These are phyloP conservation scores for Vitis amurensis DNA, from an alignment of 164 flowering plant species.

Conservation along the genomic window DNA sequence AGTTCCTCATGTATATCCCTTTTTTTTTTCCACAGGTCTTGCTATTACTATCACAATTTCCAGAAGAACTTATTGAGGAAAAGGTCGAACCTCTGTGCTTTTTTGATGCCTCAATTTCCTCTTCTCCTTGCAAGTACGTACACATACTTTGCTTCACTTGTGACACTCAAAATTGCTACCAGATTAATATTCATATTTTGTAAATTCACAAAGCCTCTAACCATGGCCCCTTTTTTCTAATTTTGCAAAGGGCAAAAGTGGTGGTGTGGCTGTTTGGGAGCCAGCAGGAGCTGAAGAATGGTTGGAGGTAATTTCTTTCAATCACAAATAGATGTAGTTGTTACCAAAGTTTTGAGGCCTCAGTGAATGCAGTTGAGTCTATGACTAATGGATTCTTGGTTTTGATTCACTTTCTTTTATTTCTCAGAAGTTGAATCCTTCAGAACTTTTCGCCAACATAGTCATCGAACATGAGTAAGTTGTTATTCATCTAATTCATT, in stretches of 20 bases:
- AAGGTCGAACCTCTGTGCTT: slow-evolving; percentile 34
- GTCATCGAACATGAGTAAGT: slow-evolving; percentile 34
- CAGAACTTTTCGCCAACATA: slow-evolving; percentile 33
- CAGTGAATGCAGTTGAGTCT: not conserved
- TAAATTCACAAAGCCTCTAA: too few relatives aligned
- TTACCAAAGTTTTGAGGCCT: not conserved
- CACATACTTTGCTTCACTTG: too few relatives aligned
- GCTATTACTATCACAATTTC: slow-evolving; percentile 41
- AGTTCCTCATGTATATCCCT: not conserved
- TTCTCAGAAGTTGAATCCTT: slow-evolving; percentile 35
- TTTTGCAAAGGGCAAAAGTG: slow-evolving; percentile 27
- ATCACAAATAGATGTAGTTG: too few relatives aligned
- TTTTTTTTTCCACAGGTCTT: slow-evolving; percentile 32
- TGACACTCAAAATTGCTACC: too few relatives aligned
- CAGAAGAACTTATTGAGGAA: slow-evolving; percentile 54
- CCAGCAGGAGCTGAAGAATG: slow-evolving; percentile 35
- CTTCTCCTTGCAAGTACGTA: slow-evolving; percentile 47
- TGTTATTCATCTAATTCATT: too few relatives aligned
- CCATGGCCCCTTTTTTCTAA: too few relatives aligned
- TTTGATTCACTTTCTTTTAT: too few relatives aligned
- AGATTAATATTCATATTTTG: too few relatives aligned
- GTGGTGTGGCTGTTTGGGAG: slow-evolving; percentile 49
- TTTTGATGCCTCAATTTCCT: slow-evolving; percentile 45
- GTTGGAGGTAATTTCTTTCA: slow-evolving; percentile 32
- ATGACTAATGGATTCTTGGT: not conserved